These are phyloP conservation scores for Heliocybe sulcata DNA, from an alignment of 1,284 basidiomycete genomes.

Conservation along the genomic window DNA sequence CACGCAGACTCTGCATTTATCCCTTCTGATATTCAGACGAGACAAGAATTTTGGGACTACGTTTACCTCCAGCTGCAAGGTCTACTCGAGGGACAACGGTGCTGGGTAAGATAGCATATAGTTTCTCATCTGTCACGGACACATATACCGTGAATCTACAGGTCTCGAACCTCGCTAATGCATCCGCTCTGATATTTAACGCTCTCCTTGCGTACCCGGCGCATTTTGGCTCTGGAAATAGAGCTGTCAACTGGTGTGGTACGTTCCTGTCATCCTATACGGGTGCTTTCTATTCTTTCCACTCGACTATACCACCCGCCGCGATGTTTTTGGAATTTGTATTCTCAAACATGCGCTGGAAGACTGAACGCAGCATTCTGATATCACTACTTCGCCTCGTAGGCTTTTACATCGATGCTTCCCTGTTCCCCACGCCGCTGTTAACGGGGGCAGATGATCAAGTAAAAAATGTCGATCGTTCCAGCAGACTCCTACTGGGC, in stretches of 20 bases:
- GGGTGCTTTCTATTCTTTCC: neutral
- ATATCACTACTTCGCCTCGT: slow-evolving; percentile 5
- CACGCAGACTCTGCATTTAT: slow-evolving; percentile 79
- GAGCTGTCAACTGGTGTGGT: slow-evolving; percentile 89
- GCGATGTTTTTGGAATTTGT: neutral
- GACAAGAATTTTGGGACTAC: slow-evolving; percentile 72
- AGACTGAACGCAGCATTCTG: neutral
- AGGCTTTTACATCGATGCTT: slow-evolving; percentile 80
- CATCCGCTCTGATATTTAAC: slow-evolving; percentile 73
- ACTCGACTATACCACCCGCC: neutral
- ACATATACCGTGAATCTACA: slow-evolving; percentile 19
- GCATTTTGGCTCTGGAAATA: slow-evolving; percentile 56
- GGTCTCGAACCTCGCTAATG: slow-evolving; percentile 84
- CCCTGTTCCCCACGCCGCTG: slow-evolving; percentile 49
- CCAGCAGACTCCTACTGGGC: slow-evolving; percentile 52
- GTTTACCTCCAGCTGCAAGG: slow-evolving; percentile 54
- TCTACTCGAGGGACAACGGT: slow-evolving; percentile 60
- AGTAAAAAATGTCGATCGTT: slow-evolving; percentile 3
- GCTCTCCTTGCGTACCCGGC: slow-evolving; percentile 60
- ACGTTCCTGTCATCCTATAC: slow-evolving; percentile 18
- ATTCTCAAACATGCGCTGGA: slow-evolving; percentile 3
- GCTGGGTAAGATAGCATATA: slow-evolving; percentile 52
- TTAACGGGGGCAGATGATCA: slow-evolving; percentile 9
- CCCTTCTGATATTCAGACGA: slow-evolving; percentile 59
- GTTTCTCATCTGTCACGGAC: neutral